Percentiles rank a stretch among this genome's conserved stretches.
These are phyloP conservation scores for Phytophthora palmivora DNA, from an alignment of 352 stramenopile genomes.

Conservation along the genomic window DNA sequence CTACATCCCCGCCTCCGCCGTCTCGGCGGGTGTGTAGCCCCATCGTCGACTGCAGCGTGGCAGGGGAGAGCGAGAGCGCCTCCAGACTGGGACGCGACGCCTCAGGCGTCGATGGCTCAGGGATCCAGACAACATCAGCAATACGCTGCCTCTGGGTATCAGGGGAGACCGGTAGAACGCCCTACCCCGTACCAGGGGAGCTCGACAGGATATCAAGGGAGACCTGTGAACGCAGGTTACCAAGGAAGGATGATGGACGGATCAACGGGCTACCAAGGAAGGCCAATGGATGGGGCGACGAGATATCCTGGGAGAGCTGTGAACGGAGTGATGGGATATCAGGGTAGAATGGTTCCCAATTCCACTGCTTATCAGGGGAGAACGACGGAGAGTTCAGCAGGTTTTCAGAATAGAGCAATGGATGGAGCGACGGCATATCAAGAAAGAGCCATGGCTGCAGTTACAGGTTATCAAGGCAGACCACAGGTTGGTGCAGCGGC, in stretches of 20 bases:
- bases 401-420: constrained; percentile 19
- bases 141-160: constrained; percentile 10
- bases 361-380: constrained; percentile 9
- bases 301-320: neutral
- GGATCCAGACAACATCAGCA: constrained; percentile 23
- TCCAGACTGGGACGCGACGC: neutral
- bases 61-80: constrained; percentile 12
- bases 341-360: constrained; percentile 8
- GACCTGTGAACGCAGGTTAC: constrained; percentile 8
- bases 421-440: constrained; percentile 15
- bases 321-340: constrained; percentile 9
- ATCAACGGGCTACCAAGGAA: constrained; percentile 10
- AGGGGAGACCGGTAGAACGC: constrained; percentile 18
- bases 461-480: constrained; percentile 10
- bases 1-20: constrained; percentile 14
- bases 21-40: neutral
- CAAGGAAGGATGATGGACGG: constrained; percentile 8
- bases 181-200: constrained; percentile 12
- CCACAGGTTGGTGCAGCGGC: neutral
- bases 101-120: neutral
- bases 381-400: constrained; percentile 3
- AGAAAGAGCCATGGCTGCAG: constrained; percentile 6
- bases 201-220: neutral
- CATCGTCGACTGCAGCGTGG: constrained; percentile 14
- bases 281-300: neutral